Base-by-base conservation (phyloP, 345 rosid species). In the Cardamine chenopodiifolia region DNA sequence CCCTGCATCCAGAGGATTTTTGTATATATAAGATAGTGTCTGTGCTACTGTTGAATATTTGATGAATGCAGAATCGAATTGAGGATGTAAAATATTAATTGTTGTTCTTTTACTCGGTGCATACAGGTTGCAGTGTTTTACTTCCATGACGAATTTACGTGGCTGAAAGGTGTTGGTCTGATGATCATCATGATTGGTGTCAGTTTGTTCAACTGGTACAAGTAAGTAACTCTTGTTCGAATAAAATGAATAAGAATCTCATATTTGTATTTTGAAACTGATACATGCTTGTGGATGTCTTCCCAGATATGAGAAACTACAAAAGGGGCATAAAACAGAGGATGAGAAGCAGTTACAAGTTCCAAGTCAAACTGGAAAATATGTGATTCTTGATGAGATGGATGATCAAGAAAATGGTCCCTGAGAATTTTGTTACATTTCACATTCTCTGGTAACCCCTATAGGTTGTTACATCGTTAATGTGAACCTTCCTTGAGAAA, bases 111-210 rank as follows among this genome's bases (percentile, higher is more conserved):
- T 6, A 17, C 44, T 35, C 0, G 61, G 53, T 70, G 54, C 7
- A 29, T 75, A 65, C 87, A 95, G 99, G 99, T 92, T 76, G 99
- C 98, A 6, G 99, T 95, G 48, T 89, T 95, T 80, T 95, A 95
- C 75, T 95, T 95, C 81, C 96, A 92, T 26, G 99, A 95, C 49
- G 85, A 90, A 55, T 95, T 95, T 79, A 92, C 97, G 17, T 90
- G 94, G 99, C 81, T 95, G 62, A 95, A 92, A 85, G 99, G 97
- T 56, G 64, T 76, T 64, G 99, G 99, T 60, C 98, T 95, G 54
- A 23, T 85, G 72, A 86, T 85, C 28, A 95, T 95, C 45, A 90
- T 95, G 91, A 50, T 85, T 62, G 98, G 98, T 40, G 98, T 95
- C 75, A 74, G 97, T 83, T 84, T 95, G 69, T 95, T 92, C 87